Percentiles rank a stretch among this genome's conserved stretches.
phyloP scores from a whole-genome alignment of 106 monocot species.

The Narthecium ossifragum region DNA sequence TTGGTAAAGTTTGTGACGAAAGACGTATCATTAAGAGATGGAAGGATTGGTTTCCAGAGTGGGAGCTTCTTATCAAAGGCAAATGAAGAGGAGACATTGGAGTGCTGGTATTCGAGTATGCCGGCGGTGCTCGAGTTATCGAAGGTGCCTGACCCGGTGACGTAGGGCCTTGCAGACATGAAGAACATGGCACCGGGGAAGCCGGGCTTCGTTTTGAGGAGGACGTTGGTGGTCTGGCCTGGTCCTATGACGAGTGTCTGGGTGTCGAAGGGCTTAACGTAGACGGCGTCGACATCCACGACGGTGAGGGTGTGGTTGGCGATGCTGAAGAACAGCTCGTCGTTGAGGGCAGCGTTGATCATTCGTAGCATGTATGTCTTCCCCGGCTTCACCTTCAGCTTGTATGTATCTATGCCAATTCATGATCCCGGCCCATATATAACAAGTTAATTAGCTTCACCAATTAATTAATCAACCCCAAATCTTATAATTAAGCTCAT shows the following conservation, averaged over 20 bases:
- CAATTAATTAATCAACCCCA: not conserved
- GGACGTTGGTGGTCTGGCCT: constrained; percentile 10
- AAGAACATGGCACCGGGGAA: constrained; percentile 14
- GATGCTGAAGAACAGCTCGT: constrained; percentile 43
- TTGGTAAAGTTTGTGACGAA: constrained; percentile 7
- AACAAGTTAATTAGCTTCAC: not conserved
- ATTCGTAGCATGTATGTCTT: constrained; percentile 37
- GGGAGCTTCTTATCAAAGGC: constrained; percentile 2
- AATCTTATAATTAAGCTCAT: too few species aligned
- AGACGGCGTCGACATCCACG: constrained; percentile 30
- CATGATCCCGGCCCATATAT: too few species aligned
- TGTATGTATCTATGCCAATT: constrained; percentile 27
- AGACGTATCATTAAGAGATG: constrained; percentile 11
- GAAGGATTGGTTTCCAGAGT: constrained; percentile 5
- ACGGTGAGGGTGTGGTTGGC: constrained; percentile 39
- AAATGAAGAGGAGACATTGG: not conserved
- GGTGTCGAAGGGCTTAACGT: constrained; percentile 32
- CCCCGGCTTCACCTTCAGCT: constrained; percentile 39
- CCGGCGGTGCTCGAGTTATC: constrained; percentile 18
- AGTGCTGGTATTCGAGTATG: constrained; percentile 13
- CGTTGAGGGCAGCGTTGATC: constrained; percentile 48
- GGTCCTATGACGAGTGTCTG: not conserved
- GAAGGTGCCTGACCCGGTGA: constrained; percentile 13
- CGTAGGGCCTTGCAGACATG: constrained; percentile 12
- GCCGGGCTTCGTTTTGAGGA: constrained; percentile 3